These are phyloP conservation scores for Fonsecaea pedrosoi DNA, from an alignment of 2,329 filamentous ascomycete genomes.

Conservation along the genomic window DNA sequence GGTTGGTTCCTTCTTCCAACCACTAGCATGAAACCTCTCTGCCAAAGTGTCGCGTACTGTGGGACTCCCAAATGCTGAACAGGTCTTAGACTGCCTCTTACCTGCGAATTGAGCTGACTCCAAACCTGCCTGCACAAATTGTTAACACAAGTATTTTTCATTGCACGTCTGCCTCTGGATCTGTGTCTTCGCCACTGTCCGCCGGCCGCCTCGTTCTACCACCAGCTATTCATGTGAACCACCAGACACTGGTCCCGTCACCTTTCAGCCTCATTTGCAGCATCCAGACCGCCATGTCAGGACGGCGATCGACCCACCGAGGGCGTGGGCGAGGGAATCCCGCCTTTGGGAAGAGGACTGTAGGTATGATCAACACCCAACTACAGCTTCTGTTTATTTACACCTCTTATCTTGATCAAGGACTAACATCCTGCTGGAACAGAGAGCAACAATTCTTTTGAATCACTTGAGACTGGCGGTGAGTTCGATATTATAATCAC, in stretches of 20 bases:
- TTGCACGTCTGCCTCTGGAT: not conserved
- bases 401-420: not conserved
- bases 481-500: not conserved
- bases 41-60: not conserved
- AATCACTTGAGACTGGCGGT: slow-evolving; percentile 7
- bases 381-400: not conserved
- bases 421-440: not conserved
- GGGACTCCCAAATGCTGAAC: not conserved
- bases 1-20: not conserved
- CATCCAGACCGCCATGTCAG: not conserved
- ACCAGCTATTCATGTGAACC: not conserved
- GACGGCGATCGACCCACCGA: not conserved
- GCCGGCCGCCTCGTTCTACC: not conserved
- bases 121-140: not conserved
- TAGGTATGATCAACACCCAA: not conserved
- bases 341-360: not conserved
- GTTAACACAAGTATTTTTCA: not conserved
- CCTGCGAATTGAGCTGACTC: not conserved
- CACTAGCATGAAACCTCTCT: slow-evolving; percentile 1
- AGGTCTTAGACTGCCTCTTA: not conserved
- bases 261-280: not conserved
- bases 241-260: not conserved
- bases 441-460: slow-evolving; percentile 10
- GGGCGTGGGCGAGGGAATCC: slow-evolving; percentile 13
- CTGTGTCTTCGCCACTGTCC: not conserved